Evolutionary conservation across 148 eudicot species (phyloP), one percentile per base, ranked within the genome.

Genomic region (Silene conica): DNA sequence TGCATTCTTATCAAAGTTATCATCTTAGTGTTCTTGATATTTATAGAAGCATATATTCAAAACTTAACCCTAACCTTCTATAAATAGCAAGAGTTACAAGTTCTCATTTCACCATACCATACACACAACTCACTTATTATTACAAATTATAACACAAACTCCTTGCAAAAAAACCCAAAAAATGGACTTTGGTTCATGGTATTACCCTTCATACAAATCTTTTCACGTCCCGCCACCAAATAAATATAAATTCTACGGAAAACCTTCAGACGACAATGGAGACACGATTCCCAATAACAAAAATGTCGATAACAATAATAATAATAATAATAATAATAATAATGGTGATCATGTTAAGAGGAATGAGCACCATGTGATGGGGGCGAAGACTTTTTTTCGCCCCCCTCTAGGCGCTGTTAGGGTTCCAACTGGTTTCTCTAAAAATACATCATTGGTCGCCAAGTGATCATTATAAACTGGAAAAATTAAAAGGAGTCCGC

Each of bases 191-290:
- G 15, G 54, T 67, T 67, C 70, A 41, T 43, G 70, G 20, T n/a
- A 20, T 67, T 67, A n/a, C 70, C 6, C 54, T 20, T 41, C 26
- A 7, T 67, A 41, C 70, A 41, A 43, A 41, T 43, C 52, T 2
- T 67, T 67, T 45, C 70, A 67, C 8, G 70, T 67, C 28, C 70
- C 70, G n/a, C 70, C 70, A 19, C 70, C 54, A 41, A 67, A 67
- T 50, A 67, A 19, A 67, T 67, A 67, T 52, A 67, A 67, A 43
- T 21, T 10, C 22, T 64, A 11, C 23, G 21, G 8, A 10, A 60
- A 60, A 22, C 5, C 63, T 10, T 22, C 63, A 13, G 23, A 60
- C 23, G 15, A 60, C 31, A 13, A 8, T n/a, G 34, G 13, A 8
- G 64, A 60, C 4, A 21, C 0, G 5, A 21, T 23, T 4, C 16